Conservation (phyloP, 176 grass and related monocot species). For the Phoenix dactylifera region DNA sequence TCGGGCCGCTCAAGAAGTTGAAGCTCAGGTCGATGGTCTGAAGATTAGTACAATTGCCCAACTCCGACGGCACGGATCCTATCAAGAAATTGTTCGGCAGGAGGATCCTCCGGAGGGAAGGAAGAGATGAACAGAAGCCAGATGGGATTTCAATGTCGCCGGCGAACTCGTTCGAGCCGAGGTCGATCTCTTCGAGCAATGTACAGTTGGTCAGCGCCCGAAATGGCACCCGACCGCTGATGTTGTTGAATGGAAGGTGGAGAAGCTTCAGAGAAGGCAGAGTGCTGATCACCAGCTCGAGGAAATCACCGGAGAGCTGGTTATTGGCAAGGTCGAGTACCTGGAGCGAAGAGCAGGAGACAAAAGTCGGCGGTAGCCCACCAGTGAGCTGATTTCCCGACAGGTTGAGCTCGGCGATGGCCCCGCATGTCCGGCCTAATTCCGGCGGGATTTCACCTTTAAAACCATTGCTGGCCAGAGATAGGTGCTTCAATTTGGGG, state of each 20-base stretch:
- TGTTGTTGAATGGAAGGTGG: constrained; percentile 74
- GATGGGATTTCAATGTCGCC: constrained; percentile 37
- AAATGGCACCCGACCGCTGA: constrained; percentile 50
- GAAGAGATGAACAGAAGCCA: constrained; percentile 47
- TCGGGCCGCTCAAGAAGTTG: constrained; percentile 49
- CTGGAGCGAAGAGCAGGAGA: constrained; percentile 48
- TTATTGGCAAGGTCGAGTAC: constrained; percentile 53
- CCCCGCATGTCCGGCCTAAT: constrained; percentile 52
- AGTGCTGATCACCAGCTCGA: constrained; percentile 44
- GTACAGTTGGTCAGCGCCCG: constrained; percentile 41
- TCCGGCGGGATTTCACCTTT: constrained; percentile 41
- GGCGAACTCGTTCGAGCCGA: constrained; percentile 54
- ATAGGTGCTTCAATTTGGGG: constrained; percentile 32
- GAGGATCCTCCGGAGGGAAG: constrained; percentile 36
- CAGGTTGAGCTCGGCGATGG: constrained; percentile 45
- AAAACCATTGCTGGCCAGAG: constrained; percentile 53
- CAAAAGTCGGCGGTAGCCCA: constrained; percentile 47
- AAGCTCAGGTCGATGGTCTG: constrained; percentile 86
- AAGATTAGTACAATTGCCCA: constrained; percentile 57
- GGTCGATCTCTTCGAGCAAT: constrained; percentile 56
- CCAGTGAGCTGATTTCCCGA: constrained; percentile 49
- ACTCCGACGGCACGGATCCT: constrained; percentile 39
- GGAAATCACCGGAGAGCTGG: constrained; percentile 74
- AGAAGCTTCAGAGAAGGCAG: constrained; percentile 52
- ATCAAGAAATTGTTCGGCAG: constrained; percentile 75